Percentiles rank a stretch among this genome's conserved stretches.
phyloP scores from a whole-genome alignment of 139 green algal genomes.

The Mesotaenium endlicherianum region DNA sequence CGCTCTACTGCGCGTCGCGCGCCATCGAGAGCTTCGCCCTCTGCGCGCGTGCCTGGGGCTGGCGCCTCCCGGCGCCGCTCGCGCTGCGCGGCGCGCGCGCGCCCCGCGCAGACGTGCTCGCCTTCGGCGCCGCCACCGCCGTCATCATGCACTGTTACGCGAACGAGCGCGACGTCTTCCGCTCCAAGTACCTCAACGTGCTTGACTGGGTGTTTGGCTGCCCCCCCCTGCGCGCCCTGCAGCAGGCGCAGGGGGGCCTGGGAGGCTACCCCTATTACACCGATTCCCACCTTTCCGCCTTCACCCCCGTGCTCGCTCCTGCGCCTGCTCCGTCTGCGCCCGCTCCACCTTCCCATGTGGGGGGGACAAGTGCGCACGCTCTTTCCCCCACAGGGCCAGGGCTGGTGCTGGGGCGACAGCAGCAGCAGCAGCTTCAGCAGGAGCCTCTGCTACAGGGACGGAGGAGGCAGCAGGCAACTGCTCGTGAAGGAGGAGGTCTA shows the following conservation, averaged over 20 bases:
- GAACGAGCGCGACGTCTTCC: slow-evolving; percentile 80
- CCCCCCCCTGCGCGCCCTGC: neutral
- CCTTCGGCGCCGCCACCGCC: slow-evolving; percentile 72
- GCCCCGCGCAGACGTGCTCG: slow-evolving; percentile 65
- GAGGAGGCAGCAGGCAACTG: too few species aligned
- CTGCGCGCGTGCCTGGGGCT: slow-evolving; percentile 57
- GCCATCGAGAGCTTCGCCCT: slow-evolving; percentile 73
- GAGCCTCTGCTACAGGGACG: too few species aligned
- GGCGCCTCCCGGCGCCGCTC: slow-evolving; percentile 38
- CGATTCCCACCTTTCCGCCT: neutral
- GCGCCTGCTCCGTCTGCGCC: too few species aligned
- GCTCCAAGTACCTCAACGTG: slow-evolving; percentile 86
- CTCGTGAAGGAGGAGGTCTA: too few species aligned
- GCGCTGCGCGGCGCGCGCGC: too few species aligned
- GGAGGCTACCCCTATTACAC: neutral
- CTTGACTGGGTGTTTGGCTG: slow-evolving; percentile 88
- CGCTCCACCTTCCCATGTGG: too few species aligned
- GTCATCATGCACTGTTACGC: slow-evolving; percentile 90
- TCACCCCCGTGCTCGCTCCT: too few species aligned
- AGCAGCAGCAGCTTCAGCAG: too few species aligned
- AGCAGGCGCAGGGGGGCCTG: too few species aligned
- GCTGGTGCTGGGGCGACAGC: neutral
- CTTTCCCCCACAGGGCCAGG: too few species aligned
- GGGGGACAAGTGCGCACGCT: too few species aligned
- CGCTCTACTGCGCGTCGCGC: slow-evolving; percentile 77